A percentile compares a stretch with the other conserved stretches of the same genome.
Evolutionary conservation across 257 asterid genomes (phyloP).

Genomic region (Solanum rostratum): DNA sequence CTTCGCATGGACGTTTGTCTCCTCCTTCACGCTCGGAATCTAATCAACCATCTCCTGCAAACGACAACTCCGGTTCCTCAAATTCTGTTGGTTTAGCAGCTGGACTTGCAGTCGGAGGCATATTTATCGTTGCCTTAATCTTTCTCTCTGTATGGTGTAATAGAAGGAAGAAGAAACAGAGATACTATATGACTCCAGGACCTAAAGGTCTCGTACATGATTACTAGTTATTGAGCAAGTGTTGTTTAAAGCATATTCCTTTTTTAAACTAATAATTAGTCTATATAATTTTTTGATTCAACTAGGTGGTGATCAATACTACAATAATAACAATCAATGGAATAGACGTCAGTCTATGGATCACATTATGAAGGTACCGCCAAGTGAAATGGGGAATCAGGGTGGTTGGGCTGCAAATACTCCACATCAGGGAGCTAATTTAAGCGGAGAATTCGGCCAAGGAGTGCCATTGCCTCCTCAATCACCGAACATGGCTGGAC

Average conservation of each 20-base stretch:
- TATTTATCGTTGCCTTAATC: conserved; percentile 8
- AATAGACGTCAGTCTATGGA: conserved; percentile 4
- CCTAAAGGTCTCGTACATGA: conserved; percentile 6
- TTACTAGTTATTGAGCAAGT: not conserved
- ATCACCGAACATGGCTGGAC: conserved; percentile 27
- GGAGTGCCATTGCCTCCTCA: conserved; percentile 6
- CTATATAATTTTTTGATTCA: not conserved
- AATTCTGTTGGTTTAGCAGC: not conserved
- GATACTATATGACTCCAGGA: conserved; percentile 11
- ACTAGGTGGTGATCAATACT: not conserved
- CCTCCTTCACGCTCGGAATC: not conserved
- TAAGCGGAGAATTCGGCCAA: conserved; percentile 22
- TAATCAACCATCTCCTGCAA: not conserved
- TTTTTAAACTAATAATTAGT: not conserved
- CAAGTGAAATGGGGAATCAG: conserved; percentile 11
- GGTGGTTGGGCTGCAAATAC: conserved; percentile 8
- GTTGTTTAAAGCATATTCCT: not conserved
- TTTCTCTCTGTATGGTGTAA: conserved; percentile 14
- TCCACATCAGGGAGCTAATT: not conserved
- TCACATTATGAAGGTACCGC: conserved; percentile 22
- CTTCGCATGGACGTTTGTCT: not conserved
- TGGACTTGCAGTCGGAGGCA: conserved; percentile 14
- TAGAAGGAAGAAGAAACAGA: conserved; percentile 23
- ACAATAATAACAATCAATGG: not conserved
- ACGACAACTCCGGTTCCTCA: not conserved